phyloP scores from a whole-genome alignment of 106 monocot genomes.

The Xerophyta viscosa region DNA sequence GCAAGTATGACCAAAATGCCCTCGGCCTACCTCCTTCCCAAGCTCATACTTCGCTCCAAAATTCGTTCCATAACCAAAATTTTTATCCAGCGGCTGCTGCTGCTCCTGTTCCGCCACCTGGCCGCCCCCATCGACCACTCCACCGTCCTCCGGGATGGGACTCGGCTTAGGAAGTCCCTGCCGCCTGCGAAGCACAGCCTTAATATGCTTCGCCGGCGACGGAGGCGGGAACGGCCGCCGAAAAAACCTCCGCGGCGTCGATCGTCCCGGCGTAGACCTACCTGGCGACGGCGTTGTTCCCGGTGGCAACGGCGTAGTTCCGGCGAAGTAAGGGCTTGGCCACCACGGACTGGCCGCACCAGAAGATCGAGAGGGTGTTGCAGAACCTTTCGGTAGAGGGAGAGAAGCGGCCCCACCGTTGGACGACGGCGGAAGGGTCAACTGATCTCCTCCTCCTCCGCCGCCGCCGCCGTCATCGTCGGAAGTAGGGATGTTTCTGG shows the following conservation, averaged over 20 bases:
- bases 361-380: slow-evolving; percentile 5
- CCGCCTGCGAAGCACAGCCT: slow-evolving; percentile 28
- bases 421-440: neutral
- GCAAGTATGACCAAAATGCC: slow-evolving; percentile 81
- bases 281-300: slow-evolving; percentile 52
- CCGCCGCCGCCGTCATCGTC: slow-evolving; percentile 18
- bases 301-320: slow-evolving; percentile 20
- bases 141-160: slow-evolving; percentile 49
- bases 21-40: slow-evolving; percentile 67
- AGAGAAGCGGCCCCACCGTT: neutral
- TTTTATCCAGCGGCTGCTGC: slow-evolving; percentile 55
- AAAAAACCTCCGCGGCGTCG: slow-evolving; percentile 48
- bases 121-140: too few relatives aligned
- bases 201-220: slow-evolving; percentile 48
- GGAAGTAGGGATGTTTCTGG: slow-evolving; percentile 34
- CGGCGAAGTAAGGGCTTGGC: slow-evolving; percentile 41
- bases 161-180: slow-evolving; percentile 19
- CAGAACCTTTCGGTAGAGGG: neutral
- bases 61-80: slow-evolving; percentile 63
- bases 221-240: slow-evolving; percentile 46
- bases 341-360: slow-evolving; percentile 40
- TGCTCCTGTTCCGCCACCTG: neutral
- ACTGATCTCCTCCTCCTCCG: neutral
- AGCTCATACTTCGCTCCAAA: slow-evolving; percentile 67
- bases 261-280: slow-evolving; percentile 16